Conservation (phyloP, 805 yeast species). For the Starmera caribaea region DNA sequence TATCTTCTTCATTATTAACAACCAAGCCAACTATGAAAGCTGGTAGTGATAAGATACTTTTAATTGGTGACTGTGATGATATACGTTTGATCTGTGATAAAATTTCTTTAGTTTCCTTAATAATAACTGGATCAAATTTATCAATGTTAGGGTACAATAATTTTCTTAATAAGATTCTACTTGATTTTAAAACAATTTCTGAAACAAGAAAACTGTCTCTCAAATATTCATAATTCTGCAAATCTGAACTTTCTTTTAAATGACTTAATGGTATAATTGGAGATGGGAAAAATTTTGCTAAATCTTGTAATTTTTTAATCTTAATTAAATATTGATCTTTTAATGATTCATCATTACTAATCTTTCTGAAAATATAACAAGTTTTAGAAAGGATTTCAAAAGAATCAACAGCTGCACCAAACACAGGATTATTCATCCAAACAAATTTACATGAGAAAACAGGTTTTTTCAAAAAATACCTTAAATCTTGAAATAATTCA, state of each 20-base stretch:
- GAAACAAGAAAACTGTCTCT: constrained; percentile 11
- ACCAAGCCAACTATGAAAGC: constrained; percentile 10
- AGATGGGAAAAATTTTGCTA: too few relatives aligned
- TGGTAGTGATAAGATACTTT: constrained; percentile 9
- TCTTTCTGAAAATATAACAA: constrained; percentile 21
- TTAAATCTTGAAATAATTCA: constrained; percentile 24
- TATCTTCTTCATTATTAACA: constrained; percentile 4
- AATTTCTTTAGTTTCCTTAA: constrained; percentile 5
- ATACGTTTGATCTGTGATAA: constrained; percentile 4
- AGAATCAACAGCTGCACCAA: constrained; percentile 27
- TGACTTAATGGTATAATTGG: too few relatives aligned
- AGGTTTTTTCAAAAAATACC: constrained; percentile 23
- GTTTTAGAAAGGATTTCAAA: constrained; percentile 28
- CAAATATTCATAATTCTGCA: constrained; percentile 5
- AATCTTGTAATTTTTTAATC: too few relatives aligned
- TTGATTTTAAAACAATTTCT: constrained; percentile 11
- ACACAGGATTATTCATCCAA: constrained; percentile 34
- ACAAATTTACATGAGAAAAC: constrained; percentile 24
- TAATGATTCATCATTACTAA: constrained; percentile 2
- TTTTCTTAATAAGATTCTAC: constrained; percentile 11
- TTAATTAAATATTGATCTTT: too few relatives aligned
- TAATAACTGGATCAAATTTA: constrained; percentile 4
- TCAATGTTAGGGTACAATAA: constrained; percentile 1
- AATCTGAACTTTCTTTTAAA: constrained; percentile 1
- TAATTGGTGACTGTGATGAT: constrained; percentile 3